Conservation (phyloP, 1,284 basidiomycete species). For the Leccinum huronense region DNA sequence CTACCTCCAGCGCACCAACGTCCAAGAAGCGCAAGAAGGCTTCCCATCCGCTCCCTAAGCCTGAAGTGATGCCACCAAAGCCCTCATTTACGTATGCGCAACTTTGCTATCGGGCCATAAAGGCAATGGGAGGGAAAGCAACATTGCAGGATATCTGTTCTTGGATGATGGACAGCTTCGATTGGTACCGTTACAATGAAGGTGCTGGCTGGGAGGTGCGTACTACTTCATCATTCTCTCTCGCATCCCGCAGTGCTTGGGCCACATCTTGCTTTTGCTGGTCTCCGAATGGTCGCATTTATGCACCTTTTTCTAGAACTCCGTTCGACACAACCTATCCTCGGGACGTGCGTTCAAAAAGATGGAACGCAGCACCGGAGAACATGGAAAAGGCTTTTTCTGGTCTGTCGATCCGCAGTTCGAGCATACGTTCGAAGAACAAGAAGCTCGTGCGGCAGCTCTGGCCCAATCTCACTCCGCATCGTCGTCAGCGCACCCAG, state of each 20-base stretch:
- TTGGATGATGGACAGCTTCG: conserved; percentile 86
- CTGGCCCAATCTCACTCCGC: conserved; percentile 22
- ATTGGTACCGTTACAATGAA: conserved; percentile 85
- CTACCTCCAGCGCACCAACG: conserved; percentile 21
- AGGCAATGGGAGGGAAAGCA: conserved; percentile 76
- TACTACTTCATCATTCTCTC: conserved; percentile 16
- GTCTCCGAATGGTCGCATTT: conserved; percentile 21
- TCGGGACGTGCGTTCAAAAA: conserved; percentile 87
- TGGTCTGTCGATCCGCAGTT: conserved; percentile 83
- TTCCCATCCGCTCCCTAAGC: conserved; percentile 50
- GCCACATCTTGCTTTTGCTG: conserved; percentile 8
- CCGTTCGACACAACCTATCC: conserved; percentile 88
- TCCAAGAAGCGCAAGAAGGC: conserved; percentile 73
- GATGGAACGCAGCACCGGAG: conserved; percentile 78
- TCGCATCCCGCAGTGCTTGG: not conserved
- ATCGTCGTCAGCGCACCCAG: conserved; percentile 11
- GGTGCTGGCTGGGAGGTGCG: conserved; percentile 84
- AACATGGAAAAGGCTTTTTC: conserved; percentile 85
- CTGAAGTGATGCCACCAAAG: conserved; percentile 77
- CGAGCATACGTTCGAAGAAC: conserved; percentile 65
- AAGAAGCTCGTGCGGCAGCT: conserved; percentile 54
- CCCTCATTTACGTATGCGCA: conserved; percentile 77
- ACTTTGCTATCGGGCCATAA: conserved; percentile 77
- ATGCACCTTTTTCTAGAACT: conserved; percentile 56
- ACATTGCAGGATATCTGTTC: conserved; percentile 90